A percentile compares a stretch with the other conserved stretches of the same genome.
phyloP scores from a whole-genome alignment of 169 alveolate species.

The Plasmodium reichenowi region DNA sequence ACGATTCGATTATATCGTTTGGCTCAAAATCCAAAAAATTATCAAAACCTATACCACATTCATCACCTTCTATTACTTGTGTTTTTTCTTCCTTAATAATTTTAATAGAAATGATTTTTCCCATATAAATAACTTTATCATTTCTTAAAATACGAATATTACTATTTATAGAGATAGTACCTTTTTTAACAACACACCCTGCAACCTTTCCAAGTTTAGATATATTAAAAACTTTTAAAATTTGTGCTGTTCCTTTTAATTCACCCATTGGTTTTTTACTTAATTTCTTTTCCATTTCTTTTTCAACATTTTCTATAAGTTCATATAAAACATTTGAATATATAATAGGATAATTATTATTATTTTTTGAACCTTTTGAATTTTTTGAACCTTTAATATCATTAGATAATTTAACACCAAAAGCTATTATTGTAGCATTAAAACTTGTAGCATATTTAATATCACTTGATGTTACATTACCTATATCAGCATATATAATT shows the following conservation, averaged over 20 bases:
- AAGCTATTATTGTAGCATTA: constrained; percentile 49
- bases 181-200: constrained; percentile 50
- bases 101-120: constrained; percentile 49
- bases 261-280: constrained; percentile 52
- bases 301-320: constrained; percentile 12
- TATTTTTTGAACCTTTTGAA: background rate
- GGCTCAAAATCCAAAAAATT: constrained; percentile 37
- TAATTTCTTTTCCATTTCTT: constrained; percentile 41
- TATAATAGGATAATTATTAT: background rate
- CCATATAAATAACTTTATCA: constrained; percentile 26
- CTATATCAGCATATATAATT: constrained; percentile 56
- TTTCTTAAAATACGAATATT: constrained; percentile 44
- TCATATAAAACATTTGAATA: constrained; percentile 57
- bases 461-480: constrained; percentile 61
- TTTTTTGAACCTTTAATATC: constrained; percentile 7
- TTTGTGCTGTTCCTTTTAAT: constrained; percentile 30
- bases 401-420: constrained; percentile 43
- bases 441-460: constrained; percentile 50
- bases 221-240: constrained; percentile 54
- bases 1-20: constrained; percentile 52
- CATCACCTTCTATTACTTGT: constrained; percentile 40
- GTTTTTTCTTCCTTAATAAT: constrained; percentile 53
- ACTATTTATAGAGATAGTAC: constrained; percentile 46
- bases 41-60: constrained; percentile 65
- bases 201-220: constrained; percentile 64